These are phyloP conservation scores for Neonectria coccinea DNA, from an alignment of 2,329 filamentous ascomycete genomes.

Conservation along the genomic window DNA sequence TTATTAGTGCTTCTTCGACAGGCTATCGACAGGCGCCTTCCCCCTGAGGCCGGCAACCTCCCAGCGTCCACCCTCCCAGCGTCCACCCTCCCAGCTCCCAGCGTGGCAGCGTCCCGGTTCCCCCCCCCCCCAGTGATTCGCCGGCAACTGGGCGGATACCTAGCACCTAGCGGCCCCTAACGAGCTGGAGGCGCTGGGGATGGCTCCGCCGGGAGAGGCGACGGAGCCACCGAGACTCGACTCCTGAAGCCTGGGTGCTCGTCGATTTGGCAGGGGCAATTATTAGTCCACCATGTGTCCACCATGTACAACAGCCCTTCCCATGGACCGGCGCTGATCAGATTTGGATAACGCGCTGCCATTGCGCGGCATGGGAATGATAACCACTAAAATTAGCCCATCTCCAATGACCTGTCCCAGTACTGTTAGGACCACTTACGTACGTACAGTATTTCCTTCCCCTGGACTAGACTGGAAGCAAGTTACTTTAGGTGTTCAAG, in stretches of 20 bases:
- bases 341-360: constrained; percentile 7
- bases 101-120: background rate
- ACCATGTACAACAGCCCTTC: constrained; percentile 20
- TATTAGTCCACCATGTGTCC: no score
- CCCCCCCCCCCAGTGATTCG: constrained; percentile 34
- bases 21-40: constrained; percentile 22
- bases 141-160: constrained; percentile 19
- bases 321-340: constrained; percentile 8
- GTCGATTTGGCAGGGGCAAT: background rate
- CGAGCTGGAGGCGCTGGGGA: constrained; percentile 38
- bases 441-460: background rate
- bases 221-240: constrained; percentile 17
- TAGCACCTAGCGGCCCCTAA: constrained; percentile 40
- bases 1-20: constrained; percentile 9
- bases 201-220: constrained; percentile 11
- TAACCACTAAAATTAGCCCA: background rate
- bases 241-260: constrained; percentile 5
- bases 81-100: constrained; percentile 4
- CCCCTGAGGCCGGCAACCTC: constrained; percentile 41
- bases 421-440: no score
- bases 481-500: constrained; percentile 3
- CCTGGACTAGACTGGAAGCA: constrained; percentile 18
- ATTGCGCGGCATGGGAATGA: constrained; percentile 24
- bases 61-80: constrained; percentile 11
- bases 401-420: background rate